Conservation (phyloP, 148 eudicot species). For the Polygonum maritimum region DNA sequence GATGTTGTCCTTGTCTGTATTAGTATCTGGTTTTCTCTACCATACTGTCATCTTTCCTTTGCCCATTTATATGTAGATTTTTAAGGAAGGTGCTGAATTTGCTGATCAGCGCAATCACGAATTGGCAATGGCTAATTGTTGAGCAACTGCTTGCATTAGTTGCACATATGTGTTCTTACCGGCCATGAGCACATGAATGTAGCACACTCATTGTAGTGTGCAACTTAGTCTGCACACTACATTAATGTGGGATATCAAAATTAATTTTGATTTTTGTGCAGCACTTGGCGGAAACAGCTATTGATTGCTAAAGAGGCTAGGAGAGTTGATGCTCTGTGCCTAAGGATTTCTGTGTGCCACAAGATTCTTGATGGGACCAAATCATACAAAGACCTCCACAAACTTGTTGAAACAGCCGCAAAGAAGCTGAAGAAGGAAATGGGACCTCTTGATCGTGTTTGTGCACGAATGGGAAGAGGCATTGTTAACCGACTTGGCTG, state of each 20-base stretch:
- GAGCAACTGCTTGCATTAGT: neutral
- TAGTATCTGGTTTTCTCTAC: too few species aligned
- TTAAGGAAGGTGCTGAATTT: neutral
- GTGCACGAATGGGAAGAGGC: slow-evolving; percentile 45
- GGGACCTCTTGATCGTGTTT: slow-evolving; percentile 49
- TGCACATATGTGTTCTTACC: too few species aligned
- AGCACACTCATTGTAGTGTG: neutral
- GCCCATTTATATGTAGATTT: too few species aligned
- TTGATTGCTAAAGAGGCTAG: slow-evolving; percentile 53
- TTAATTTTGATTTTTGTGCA: slow-evolving; percentile 10
- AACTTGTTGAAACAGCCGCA: slow-evolving; percentile 38
- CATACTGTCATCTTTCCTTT: too few species aligned
- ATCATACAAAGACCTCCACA: slow-evolving; percentile 36
- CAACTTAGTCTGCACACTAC: neutral
- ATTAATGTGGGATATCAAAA: neutral
- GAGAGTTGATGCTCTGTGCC: slow-evolving; percentile 57
- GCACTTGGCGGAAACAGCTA: slow-evolving; percentile 51
- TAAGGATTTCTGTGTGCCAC: slow-evolving; percentile 45
- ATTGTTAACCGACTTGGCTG: slow-evolving; percentile 67
- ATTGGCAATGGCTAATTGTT: too few species aligned
- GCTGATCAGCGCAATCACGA: too few species aligned
- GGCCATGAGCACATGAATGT: neutral
- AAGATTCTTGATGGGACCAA: slow-evolving; percentile 55
- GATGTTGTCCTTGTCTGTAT: too few species aligned
- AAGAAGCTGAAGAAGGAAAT: slow-evolving; percentile 53